Base-by-base conservation (phyloP, 2,329 filamentous ascomycete genomes). In the Phialemoniopsis sp. region DNA sequence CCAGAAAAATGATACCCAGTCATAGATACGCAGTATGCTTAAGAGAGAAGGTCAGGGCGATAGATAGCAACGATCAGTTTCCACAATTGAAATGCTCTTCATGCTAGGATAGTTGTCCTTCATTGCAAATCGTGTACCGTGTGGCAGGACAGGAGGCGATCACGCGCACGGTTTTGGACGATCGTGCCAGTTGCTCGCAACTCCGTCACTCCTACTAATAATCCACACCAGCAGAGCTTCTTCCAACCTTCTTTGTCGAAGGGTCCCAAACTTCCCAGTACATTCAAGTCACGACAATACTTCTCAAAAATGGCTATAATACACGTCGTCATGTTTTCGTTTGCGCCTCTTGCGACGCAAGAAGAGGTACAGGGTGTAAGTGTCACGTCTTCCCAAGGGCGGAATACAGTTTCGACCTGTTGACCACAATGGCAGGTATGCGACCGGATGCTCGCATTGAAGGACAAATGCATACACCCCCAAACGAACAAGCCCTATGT, bases 381-480 rank as follows among this genome's bases (percentile, higher is more conserved):
- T 34, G 10, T n/a, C 21, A 26, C 21, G 6, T 6, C 6, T 26
- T 26, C 21, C 21, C 6, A 6, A 6, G 21, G 21, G 10, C 21
- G 10, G 10, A 26, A 26, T 10, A 6, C 21, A 10, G 10, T n/a
- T 26, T 10, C 21, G 21, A 26, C 21, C 21, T 26, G 21, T 6
- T 10, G 6, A 10, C 10, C 21, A 6, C 21, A 6, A 6, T 12
- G 5, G 21, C 14, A 68, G 62, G 48, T 51, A 29, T 59, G 54
- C 47, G 42, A 48, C 4, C 45, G 48, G 13, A 50, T 68, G 37
- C 46, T 85, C 5, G 67, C 58, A 1, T 63, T 88, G 2, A 71
- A 72, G 48, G 63, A 77, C 5, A 68, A 67, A 7, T 88, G 85
- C 55, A 34, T 85, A 14, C 79, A 85, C 47, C 78, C 82, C 3